Percentiles rank a stretch among this genome's conserved stretches.
phyloP scores from a whole-genome alignment of 2,329 filamentous ascomycete species.

The Pseudocercospora fuligena region DNA sequence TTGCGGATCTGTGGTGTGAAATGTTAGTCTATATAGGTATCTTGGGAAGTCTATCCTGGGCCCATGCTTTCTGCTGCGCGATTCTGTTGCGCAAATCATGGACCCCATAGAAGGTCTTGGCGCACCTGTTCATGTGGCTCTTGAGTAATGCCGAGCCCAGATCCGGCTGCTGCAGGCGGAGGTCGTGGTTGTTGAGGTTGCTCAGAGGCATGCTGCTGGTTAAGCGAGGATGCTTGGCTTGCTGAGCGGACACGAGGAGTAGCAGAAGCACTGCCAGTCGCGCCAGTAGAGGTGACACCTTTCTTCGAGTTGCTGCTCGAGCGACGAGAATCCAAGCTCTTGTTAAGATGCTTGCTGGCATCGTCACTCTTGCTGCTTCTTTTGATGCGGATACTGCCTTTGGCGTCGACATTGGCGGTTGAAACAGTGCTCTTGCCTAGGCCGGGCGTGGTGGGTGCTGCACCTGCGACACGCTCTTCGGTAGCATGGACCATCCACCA shows the following conservation, averaged over 20 bases:
- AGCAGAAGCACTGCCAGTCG: slow-evolving; percentile 19
- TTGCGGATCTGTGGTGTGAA: slow-evolving; percentile 24
- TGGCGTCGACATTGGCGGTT: slow-evolving; percentile 83
- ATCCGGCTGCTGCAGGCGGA: slow-evolving; percentile 20
- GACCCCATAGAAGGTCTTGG: slow-evolving; percentile 34
- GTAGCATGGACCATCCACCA: slow-evolving; percentile 96
- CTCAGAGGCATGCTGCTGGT: slow-evolving; percentile 24
- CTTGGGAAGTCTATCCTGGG: slow-evolving; percentile 11
- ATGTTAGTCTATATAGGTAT: slow-evolving; percentile 13
- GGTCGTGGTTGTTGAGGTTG: slow-evolving; percentile 16
- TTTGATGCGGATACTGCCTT: slow-evolving; percentile 64
- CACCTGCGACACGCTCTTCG: slow-evolving; percentile 78
- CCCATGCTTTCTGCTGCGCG: slow-evolving; percentile 40
- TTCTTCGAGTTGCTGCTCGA: slow-evolving; percentile 87
- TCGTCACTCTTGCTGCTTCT: slow-evolving; percentile 49
- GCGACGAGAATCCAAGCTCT: slow-evolving; percentile 87
- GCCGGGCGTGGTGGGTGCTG: slow-evolving; percentile 84
- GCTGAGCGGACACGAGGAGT: slow-evolving; percentile 29
- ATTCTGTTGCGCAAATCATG: slow-evolving; percentile 41
- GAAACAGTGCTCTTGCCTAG: slow-evolving; percentile 91
- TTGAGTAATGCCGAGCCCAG: slow-evolving; percentile 26
- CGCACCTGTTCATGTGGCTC: slow-evolving; percentile 33
- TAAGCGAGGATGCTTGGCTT: slow-evolving; percentile 29
- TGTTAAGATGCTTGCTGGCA: slow-evolving; percentile 64
- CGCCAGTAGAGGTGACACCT: slow-evolving; percentile 55